Evolutionary conservation across 768 basidiomycete genomes (phyloP).

Genomic region (Boletus tomentosulus): DNA sequence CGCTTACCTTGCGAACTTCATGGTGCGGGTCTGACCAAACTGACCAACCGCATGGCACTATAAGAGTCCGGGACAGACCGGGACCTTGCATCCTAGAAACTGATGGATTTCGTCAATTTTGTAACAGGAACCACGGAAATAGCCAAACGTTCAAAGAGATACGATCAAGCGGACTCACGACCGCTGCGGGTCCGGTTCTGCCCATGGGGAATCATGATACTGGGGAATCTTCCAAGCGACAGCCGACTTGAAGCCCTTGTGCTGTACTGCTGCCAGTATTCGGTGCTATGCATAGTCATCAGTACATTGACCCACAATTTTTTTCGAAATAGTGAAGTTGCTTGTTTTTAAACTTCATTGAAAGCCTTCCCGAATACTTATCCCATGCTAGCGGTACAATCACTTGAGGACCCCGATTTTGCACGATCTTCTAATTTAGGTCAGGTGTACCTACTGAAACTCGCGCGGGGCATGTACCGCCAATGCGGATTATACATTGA

Average conservation of each 20-base stretch:
- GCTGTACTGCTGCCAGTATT: not conserved
- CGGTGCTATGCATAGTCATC: too few relatives aligned
- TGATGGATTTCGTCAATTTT: not conserved
- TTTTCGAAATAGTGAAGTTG: too few relatives aligned
- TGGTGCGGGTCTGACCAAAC: constrained; percentile 18
- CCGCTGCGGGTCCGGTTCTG: not conserved
- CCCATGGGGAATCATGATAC: not conserved
- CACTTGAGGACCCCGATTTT: too few relatives aligned
- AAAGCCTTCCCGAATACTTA: too few relatives aligned
- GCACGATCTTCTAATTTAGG: too few relatives aligned
- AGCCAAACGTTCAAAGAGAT: not conserved
- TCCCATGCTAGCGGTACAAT: too few relatives aligned
- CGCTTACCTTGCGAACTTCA: constrained; percentile 60
- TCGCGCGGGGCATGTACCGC: not conserved
- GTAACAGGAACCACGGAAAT: not conserved
- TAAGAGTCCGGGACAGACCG: constrained; percentile 11
- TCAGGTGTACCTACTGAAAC: not conserved
- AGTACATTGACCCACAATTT: too few relatives aligned
- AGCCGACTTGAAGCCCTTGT: not conserved
- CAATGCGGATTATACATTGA: too few relatives aligned
- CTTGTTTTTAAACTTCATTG: too few relatives aligned
- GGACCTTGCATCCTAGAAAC: constrained; percentile 8
- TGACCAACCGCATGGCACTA: not conserved
- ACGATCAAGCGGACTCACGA: not conserved
- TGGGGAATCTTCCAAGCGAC: not conserved